These are phyloP conservation scores for Mucor indicus DNA, from an alignment of 371 early-diverging fungal genomes.

Conservation along the genomic window DNA sequence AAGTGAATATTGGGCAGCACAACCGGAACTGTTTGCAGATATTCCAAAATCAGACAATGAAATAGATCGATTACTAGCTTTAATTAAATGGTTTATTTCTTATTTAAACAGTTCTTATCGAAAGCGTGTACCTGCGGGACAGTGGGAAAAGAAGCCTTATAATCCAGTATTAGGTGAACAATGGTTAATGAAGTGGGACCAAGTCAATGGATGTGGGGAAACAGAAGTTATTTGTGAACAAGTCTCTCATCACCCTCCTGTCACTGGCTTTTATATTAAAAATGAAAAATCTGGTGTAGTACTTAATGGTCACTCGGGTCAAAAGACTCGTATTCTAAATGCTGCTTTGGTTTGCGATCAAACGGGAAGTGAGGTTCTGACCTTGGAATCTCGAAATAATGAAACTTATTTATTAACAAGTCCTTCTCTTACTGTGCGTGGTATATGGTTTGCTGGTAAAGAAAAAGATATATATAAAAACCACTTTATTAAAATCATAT, in stretches of 20 bases:
- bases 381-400: conserved; percentile 20
- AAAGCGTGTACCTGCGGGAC: conserved; percentile 43
- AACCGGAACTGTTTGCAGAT: conserved; percentile 67
- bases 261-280: conserved; percentile 62
- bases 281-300: conserved; percentile 63
- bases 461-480: background rate
- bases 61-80: conserved; percentile 62
- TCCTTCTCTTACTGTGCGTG: conserved; percentile 43
- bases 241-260: conserved; percentile 77
- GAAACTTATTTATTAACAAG: conserved; percentile 40
- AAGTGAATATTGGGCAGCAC: conserved; percentile 71
- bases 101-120: conserved; percentile 69
- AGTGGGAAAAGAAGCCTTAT: conserved; percentile 79
- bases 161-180: conserved; percentile 84
- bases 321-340: conserved; percentile 40
- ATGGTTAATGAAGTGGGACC: conserved; percentile 64
- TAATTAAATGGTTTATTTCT: conserved; percentile 75
- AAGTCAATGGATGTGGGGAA: conserved; percentile 62
- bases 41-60: conserved; percentile 57
- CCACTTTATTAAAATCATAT: background rate
- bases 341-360: conserved; percentile 46
- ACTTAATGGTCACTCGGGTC: conserved; percentile 69
- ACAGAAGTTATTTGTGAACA: conserved; percentile 69
- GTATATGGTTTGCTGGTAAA: conserved; percentile 52
- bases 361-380: conserved; percentile 32